Evolutionary conservation across 495 filamentous ascomycete species (phyloP), one percentile per base, ranked within the genome.

Genomic region (Delitschia confertaspora): DNA sequence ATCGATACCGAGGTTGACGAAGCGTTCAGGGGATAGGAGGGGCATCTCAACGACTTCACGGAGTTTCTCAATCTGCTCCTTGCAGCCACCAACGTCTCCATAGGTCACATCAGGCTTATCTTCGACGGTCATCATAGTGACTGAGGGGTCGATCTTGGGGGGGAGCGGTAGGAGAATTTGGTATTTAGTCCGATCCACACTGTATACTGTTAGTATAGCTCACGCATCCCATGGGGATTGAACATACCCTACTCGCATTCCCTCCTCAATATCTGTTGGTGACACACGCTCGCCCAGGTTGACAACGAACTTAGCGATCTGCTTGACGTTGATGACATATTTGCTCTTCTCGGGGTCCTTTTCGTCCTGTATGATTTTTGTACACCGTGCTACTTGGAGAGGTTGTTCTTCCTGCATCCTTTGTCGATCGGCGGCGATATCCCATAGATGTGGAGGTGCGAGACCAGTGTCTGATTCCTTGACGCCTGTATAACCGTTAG

Each of bases 61-160:
- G 54, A 98, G 77, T 70, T 98, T 98, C 73, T 98, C 91, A 27
- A 98, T 94, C 61, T 98, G 91, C 62, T 98, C 91, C 68, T 98
- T 98, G 76, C 89, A 95, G 45, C 91, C 91, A 58, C 91, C 91
- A 13, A 98, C 93, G 68, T 98, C 91, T 49, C 91, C 89, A 60
- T 98, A 98, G 49, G 91, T 98, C 38, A 98, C 91, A 65, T 98
- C 91, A 10, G 91, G 91, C 73, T 98, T 98, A 65, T 98, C 91
- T 70, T 98, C 91, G 40, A 98, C 91, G 11, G 91, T 95, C 91
- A 98, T 98, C 91, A 98, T 98, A 37, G 91, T 98, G 53, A 98
- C 91, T 53, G 83, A 91, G 38, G 91, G 88, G 60, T 98, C 91
- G 74, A 98, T 98, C 72, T 96, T 98, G 8, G 91, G 91, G 18